Evolutionary conservation across 2,329 filamentous ascomycete genomes (phyloP).

Genomic region (Thielaviopsis punctulata): DNA sequence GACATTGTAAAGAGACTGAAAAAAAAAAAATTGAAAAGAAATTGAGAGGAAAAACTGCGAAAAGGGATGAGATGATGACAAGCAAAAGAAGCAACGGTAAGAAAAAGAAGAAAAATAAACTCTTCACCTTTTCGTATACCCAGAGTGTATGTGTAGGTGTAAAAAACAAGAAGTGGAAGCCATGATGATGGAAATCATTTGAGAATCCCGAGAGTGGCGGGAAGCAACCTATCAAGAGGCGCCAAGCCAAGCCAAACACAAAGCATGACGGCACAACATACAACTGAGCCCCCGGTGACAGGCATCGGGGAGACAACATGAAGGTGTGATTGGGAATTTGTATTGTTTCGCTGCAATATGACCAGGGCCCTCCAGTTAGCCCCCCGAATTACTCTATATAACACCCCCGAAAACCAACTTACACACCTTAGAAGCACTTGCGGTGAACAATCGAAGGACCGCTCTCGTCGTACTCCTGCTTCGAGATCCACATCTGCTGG

Average conservation of each 20-base stretch:
- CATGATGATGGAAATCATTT: neutral
- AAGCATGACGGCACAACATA: neutral
- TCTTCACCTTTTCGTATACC: neutral
- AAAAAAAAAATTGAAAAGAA: constrained; percentile 25
- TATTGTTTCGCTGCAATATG: constrained; percentile 16
- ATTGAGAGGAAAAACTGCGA: constrained; percentile 7
- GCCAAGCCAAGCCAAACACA: neutral
- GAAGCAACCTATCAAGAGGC: neutral
- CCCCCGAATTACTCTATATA: neutral
- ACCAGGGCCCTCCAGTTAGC: constrained; percentile 15
- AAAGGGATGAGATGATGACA: neutral
- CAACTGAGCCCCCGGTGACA: neutral
- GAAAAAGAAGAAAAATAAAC: neutral
- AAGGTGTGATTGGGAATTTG: constrained; percentile 17
- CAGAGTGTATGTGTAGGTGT: neutral
- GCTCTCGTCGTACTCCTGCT: constrained; percentile 99
- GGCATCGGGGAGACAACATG: constrained; percentile 7
- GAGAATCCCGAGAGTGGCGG: neutral
- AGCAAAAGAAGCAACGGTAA: neutral
- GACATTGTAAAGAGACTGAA: neutral
- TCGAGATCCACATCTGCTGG: constrained; percentile 99
- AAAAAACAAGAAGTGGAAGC: neutral
- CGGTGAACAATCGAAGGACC: constrained; percentile 98
- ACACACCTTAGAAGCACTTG: constrained; percentile 97
- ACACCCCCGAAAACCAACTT: constrained; percentile 8